Base-by-base conservation (phyloP, 2,329 filamentous ascomycete species). In the Onygena corvina region DNA sequence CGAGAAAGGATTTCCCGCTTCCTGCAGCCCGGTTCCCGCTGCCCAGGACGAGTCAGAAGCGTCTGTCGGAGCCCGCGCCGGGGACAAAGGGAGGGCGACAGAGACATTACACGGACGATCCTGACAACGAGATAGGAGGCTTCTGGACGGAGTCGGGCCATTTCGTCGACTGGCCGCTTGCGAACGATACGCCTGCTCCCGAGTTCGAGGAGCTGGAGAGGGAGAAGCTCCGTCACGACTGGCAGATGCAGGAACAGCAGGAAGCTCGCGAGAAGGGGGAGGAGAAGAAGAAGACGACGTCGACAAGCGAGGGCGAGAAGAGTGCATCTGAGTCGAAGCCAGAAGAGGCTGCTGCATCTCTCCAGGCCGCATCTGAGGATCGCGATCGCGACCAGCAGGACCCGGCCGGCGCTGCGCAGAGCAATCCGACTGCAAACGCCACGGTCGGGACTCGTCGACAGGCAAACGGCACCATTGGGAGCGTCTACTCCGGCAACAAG, bases 401-500 rank as follows among this genome's bases (percentile, higher is more conserved):
- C 4, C 3, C 42, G 4, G 35, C 46, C 6, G 35, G 11, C 16
- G 23, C 34, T 18, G 21, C 21, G 29, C 8, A 36, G 12, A 6
- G 12, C n/a, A 21, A 25, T 12, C 12, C 47, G 9, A 29, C 40
- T 3, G 20, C 36, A 8, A 25, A 23, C 14, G 60, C 62, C 50
- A 66, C 69, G 42, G 68, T 71, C 34, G 69, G 70, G 46, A 79
- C 75, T 35, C 68, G 78, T 53, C 76, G 76, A 56, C 80, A 81
- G 63, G 75, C 77, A 23, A 81, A 79, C 59, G 79, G 78, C 49
- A 80, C 76, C 48, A 79, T 81, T 46, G 79, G 77, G 3, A 81
- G 78, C 0, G 79, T 81, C 18, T 82, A 81, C 61, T 81, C 78
- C 16, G 79, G 79, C 18, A 82, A 81, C 63, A 82, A 81, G 67